A percentile compares a stretch with the other conserved stretches of the same genome.
These are phyloP conservation scores for Perkinsus chesapeaki DNA, from an alignment of 169 alveolate species.

Conservation along the genomic window DNA sequence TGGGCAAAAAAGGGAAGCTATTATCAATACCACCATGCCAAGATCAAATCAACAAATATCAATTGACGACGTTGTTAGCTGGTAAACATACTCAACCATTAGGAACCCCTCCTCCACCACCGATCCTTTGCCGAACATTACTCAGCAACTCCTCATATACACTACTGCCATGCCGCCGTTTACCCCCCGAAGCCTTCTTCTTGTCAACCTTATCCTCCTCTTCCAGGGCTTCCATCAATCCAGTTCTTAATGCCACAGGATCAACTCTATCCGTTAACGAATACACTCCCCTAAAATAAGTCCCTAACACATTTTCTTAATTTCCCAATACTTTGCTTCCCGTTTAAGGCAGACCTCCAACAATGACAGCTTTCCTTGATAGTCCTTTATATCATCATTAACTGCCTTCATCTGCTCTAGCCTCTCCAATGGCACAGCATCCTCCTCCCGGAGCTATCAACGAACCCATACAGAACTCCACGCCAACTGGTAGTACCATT, in stretches of 20 bases:
- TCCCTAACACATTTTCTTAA: neutral
- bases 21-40: neutral
- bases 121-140: neutral
- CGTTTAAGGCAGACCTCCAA: neutral
- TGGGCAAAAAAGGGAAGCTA: neutral
- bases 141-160: neutral
- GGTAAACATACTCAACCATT: neutral
- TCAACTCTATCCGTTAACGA: neutral
- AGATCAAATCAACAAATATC: neutral
- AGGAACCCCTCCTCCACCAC: neutral
- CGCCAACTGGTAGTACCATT: neutral
- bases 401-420: neutral
- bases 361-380: neutral
- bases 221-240: neutral
- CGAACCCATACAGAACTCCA: neutral
- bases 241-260: neutral
- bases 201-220: neutral
- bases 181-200: neutral
- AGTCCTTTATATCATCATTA: neutral
- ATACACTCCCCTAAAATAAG: neutral
- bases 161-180: neutral
- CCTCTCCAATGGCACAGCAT: neutral
- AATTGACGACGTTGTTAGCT: neutral
- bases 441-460: neutral
- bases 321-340: neutral